These are phyloP conservation scores for Pulveroboletus sp. DNA, from an alignment of 768 basidiomycete genomes.

Conservation along the genomic window DNA sequence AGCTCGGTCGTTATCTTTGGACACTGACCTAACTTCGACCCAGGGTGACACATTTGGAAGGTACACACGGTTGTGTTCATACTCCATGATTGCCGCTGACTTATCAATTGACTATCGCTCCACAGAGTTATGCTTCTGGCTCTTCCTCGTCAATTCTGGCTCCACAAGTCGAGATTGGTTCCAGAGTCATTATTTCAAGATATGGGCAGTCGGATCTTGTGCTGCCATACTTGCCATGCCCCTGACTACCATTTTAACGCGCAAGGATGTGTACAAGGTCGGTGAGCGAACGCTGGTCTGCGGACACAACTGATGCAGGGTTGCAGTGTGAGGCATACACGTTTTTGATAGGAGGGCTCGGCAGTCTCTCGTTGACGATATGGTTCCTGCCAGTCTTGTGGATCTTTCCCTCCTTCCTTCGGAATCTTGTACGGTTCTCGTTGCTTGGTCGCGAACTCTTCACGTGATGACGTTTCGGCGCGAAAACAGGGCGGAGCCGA, in stretches of 20 bases:
- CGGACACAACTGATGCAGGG: constrained; percentile 8
- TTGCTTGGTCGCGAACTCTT: background rate
- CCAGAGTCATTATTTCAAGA: constrained; percentile 65
- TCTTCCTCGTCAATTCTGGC: constrained; percentile 70
- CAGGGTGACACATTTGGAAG: constrained; percentile 79
- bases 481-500: constrained; percentile 65
- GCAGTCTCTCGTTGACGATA: constrained; percentile 63
- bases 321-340: constrained; percentile 63
- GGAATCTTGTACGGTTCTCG: constrained; percentile 46
- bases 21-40: background rate
- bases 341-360: constrained; percentile 65
- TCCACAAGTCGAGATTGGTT: constrained; percentile 73
- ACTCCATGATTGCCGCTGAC: background rate
- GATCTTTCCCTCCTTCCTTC: constrained; percentile 63
- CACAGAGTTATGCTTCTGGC: constrained; percentile 81
- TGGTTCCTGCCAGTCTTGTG: constrained; percentile 73
- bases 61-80: constrained; percentile 28
- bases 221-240: constrained; percentile 65
- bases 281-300: constrained; percentile 7
- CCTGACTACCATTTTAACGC: constrained; percentile 59
- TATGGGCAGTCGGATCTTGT: constrained; percentile 63
- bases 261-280: constrained; percentile 55
- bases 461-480: background rate
- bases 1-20: background rate
- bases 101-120: background rate